Evolutionary conservation across 129 eudicot species (phyloP).

Genomic region (Deinandra increscens): DNA sequence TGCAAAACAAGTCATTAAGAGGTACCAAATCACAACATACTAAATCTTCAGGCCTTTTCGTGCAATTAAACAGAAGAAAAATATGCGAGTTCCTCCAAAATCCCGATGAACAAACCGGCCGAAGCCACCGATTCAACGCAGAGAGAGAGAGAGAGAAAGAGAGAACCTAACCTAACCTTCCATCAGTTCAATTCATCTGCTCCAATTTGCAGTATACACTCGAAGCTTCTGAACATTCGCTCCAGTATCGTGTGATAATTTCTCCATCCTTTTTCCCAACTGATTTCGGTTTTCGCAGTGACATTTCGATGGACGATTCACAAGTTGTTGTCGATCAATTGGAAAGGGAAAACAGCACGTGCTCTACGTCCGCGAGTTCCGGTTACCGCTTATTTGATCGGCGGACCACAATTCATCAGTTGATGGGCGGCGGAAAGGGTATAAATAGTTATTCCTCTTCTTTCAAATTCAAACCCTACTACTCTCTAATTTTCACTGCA

Average conservation of each 20-base stretch:
- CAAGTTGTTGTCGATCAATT: conserved; percentile 26
- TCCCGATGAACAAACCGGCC: conserved; percentile 31
- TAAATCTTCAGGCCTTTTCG: not conserved
- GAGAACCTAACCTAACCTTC: not conserved
- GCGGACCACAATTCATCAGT: conserved; percentile 62
- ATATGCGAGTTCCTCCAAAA: conserved; percentile 17
- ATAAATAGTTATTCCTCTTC: not conserved
- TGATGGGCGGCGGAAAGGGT: conserved; percentile 97
- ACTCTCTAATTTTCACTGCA: not conserved
- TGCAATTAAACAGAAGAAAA: conserved; percentile 17
- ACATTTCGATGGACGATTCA: conserved; percentile 36
- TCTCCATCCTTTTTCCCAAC: conserved; percentile 8
- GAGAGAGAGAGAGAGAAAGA: not conserved
- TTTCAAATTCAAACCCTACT: not conserved
- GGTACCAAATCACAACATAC: not conserved
- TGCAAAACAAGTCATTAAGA: not conserved
- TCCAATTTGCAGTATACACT: not conserved
- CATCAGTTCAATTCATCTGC: too few relatives aligned
- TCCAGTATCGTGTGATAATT: not conserved
- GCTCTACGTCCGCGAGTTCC: conserved; percentile 58
- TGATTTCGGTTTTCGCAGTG: conserved; percentile 26
- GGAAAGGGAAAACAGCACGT: conserved; percentile 29
- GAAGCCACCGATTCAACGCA: conserved; percentile 25
- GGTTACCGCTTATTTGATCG: conserved; percentile 65
- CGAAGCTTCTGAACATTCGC: not conserved